Percentiles rank a stretch among this genome's conserved stretches.
Conservation (phyloP, 257 asterid genomes). For the Agastache rugosa region DNA sequence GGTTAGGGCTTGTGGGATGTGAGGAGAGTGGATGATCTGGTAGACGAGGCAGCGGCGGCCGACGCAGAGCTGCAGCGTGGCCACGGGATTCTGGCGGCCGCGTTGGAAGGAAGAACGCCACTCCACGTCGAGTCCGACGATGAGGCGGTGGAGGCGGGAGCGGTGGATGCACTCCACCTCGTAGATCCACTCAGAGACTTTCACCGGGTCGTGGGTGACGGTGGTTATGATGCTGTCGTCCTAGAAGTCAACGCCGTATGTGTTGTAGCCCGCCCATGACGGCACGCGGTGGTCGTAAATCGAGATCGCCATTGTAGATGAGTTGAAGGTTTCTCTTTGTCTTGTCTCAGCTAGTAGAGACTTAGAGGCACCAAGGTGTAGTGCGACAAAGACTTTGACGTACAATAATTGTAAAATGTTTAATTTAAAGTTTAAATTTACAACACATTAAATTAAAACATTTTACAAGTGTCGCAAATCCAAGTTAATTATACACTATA, state of each 20-base stretch:
- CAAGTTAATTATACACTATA: too few relatives aligned
- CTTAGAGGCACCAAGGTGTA: too few relatives aligned
- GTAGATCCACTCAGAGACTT: conserved; percentile 38
- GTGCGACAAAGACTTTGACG: too few relatives aligned
- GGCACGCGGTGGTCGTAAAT: not conserved
- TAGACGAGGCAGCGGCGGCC: conserved; percentile 44
- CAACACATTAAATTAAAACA: too few relatives aligned
- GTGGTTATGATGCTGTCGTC: conserved; percentile 28
- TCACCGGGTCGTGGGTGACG: conserved; percentile 37
- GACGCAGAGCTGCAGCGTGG: conserved; percentile 49
- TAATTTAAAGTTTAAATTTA: too few relatives aligned
- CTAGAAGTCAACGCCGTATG: conserved; percentile 28
- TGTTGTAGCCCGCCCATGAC: conserved; percentile 2
- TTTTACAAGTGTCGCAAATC: too few relatives aligned
- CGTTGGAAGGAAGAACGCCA: conserved; percentile 40
- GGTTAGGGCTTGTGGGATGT: conserved; percentile 30
- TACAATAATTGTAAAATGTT: too few relatives aligned
- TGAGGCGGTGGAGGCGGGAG: conserved; percentile 34
- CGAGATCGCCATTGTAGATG: conserved; percentile 3
- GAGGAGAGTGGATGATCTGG: conserved; percentile 38
- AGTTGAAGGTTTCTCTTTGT: too few relatives aligned
- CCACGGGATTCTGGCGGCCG: conserved; percentile 32
- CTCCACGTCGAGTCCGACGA: conserved; percentile 51
- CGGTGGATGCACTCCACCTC: conserved; percentile 12
- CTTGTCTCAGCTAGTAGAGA: too few relatives aligned